A percentile compares a stretch with the other conserved stretches of the same genome.
Evolutionary conservation across 345 rosid species (phyloP).

Genomic region (Turnera subulata): DNA sequence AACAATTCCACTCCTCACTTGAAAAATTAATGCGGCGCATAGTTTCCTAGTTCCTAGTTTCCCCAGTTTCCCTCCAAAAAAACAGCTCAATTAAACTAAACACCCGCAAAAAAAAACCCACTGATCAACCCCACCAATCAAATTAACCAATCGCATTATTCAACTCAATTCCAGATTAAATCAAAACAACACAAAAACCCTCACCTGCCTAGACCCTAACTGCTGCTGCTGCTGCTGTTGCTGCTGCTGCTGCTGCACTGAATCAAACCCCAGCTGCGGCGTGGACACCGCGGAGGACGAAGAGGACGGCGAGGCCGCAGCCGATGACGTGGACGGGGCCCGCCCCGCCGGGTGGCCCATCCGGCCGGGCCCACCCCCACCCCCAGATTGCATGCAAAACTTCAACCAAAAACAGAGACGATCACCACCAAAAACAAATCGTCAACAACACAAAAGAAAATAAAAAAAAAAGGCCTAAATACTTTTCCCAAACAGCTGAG

Average conservation of each 20-base stretch:
- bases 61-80: neutral
- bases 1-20: constrained; percentile 1
- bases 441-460: constrained; percentile 10
- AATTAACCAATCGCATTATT: neutral
- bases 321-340: constrained; percentile 81
- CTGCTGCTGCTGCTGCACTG: constrained; percentile 62
- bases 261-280: constrained; percentile 56
- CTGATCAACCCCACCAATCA: neutral
- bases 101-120: constrained; percentile 23
- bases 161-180: neutral
- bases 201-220: constrained; percentile 68
- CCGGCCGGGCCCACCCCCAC: constrained; percentile 77
- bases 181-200: constrained; percentile 8
- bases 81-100: neutral
- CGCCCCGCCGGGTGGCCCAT: constrained; percentile 59
- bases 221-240: constrained; percentile 43
- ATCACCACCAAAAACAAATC: constrained; percentile 1
- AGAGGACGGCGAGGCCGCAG: constrained; percentile 86
- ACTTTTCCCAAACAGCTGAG: neutral
- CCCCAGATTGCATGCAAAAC: constrained; percentile 77
- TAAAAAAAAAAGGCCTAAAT: neutral
- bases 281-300: constrained; percentile 89
- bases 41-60: no score
- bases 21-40: constrained; percentile 11
- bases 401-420: constrained; percentile 15